Evolutionary conservation across 768 basidiomycete species (phyloP).

Genomic region (Phylloporus arenicola): DNA sequence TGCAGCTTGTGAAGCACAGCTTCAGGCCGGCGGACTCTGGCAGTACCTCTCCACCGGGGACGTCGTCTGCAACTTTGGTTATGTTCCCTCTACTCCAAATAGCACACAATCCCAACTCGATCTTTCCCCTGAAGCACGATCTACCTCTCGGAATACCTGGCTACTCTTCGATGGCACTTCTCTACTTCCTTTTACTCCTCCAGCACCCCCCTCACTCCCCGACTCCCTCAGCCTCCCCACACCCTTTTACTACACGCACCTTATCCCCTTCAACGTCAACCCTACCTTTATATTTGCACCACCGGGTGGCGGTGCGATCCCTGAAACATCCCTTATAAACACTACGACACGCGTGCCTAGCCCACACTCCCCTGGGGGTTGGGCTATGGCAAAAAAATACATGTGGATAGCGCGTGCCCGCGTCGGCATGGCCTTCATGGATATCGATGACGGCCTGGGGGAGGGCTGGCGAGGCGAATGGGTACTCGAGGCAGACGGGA

Average conservation of each 20-base stretch:
- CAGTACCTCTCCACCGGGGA: constrained; percentile 72
- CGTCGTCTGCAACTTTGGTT: constrained; percentile 76
- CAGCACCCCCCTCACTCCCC: constrained; percentile 44
- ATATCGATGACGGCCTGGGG: constrained; percentile 40
- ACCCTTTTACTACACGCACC: constrained; percentile 72
- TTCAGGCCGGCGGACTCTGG: constrained; percentile 67
- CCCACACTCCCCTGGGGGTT: constrained; percentile 55
- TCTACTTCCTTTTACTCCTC: constrained; percentile 59
- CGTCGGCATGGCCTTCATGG: constrained; percentile 34
- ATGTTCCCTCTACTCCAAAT: constrained; percentile 45
- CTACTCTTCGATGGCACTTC: constrained; percentile 64
- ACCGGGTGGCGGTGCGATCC: constrained; percentile 31
- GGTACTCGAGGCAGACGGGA: constrained; percentile 77
- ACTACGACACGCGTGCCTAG: constrained; percentile 42
- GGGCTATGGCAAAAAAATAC: constrained; percentile 54
- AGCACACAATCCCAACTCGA: constrained; percentile 23
- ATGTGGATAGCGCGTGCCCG: constrained; percentile 60
- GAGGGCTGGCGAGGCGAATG: constrained; percentile 75
- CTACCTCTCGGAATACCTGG: constrained; percentile 45
- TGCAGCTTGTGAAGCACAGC: constrained; percentile 59
- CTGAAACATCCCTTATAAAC: constrained; percentile 44
- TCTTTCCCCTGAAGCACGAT: constrained; percentile 15
- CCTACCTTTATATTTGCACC: constrained; percentile 26
- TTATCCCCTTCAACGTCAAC: constrained; percentile 38
- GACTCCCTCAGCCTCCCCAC: constrained; percentile 63